phyloP scores from a whole-genome alignment of 768 basidiomycete species.

The Steccherinum ochraceum region DNA sequence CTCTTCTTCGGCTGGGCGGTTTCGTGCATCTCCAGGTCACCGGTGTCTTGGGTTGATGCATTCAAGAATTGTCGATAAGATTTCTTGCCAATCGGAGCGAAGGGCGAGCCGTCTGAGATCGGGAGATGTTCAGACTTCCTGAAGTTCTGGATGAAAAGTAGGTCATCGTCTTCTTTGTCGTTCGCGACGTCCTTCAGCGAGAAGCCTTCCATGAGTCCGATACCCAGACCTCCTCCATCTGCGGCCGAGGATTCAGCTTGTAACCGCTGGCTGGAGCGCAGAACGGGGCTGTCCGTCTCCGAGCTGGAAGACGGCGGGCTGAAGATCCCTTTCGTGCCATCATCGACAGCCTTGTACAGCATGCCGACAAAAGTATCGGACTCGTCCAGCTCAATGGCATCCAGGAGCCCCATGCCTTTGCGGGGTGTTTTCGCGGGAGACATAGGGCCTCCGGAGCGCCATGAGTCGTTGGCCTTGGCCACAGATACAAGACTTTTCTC shows the following conservation, averaged over 20 bases:
- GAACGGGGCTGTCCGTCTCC: slow-evolving; percentile 42
- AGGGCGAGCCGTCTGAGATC: slow-evolving; percentile 18
- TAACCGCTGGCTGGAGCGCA: slow-evolving; percentile 23
- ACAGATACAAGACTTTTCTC: neutral
- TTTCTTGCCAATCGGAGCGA: slow-evolving; percentile 11
- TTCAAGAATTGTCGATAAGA: slow-evolving; percentile 11
- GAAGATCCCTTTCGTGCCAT: slow-evolving; percentile 21
- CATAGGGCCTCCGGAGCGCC: neutral
- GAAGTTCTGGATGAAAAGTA: neutral
- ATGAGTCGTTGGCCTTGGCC: neutral
- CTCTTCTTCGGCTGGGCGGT: slow-evolving; percentile 48
- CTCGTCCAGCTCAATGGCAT: slow-evolving; percentile 22
- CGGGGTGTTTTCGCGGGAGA: slow-evolving; percentile 6
- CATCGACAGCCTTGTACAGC: slow-evolving; percentile 16
- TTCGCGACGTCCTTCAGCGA: slow-evolving; percentile 14
- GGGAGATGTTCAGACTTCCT: neutral
- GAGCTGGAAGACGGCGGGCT: slow-evolving; percentile 19
- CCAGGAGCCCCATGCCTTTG: slow-evolving; percentile 12
- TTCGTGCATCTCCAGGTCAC: slow-evolving; percentile 18
- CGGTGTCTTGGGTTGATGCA: slow-evolving; percentile 11
- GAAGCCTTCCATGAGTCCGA: slow-evolving; percentile 23
- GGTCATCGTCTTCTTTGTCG: slow-evolving; percentile 16
- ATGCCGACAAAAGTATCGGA: slow-evolving; percentile 15
- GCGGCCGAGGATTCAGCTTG: slow-evolving; percentile 6
- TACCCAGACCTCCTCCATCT: slow-evolving; percentile 8